Conservation (phyloP, 306 rosid species). For the Rubus parviflorus region DNA sequence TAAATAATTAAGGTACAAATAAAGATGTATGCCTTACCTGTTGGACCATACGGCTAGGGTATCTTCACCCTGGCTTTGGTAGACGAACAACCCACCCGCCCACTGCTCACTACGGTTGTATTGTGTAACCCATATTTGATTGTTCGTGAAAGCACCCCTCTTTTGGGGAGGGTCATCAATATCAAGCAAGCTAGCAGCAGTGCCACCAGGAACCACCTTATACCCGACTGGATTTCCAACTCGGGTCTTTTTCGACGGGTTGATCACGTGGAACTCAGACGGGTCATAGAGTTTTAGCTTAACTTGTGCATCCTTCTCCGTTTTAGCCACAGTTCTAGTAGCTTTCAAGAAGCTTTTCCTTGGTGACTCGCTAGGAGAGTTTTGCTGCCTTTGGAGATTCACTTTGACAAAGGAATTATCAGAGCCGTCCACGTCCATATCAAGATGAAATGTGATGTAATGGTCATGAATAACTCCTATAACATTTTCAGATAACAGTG, state of each 20-base stretch:
- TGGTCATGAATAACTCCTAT: constrained; percentile 91
- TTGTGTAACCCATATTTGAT: constrained; percentile 91
- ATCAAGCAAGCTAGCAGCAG: constrained; percentile 75
- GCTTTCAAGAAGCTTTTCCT: constrained; percentile 79
- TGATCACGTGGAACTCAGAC: constrained; percentile 70
- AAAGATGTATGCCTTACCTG: constrained; percentile 35
- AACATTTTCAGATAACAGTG: constrained; percentile 72
- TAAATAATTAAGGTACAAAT: not conserved
- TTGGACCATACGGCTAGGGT: constrained; percentile 79
- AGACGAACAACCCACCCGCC: constrained; percentile 80
- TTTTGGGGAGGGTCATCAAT: constrained; percentile 74
- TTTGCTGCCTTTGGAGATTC: constrained; percentile 46
- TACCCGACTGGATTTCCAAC: constrained; percentile 89
- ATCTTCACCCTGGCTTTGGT: constrained; percentile 77
- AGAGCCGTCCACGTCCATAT: constrained; percentile 82
- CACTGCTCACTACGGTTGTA: constrained; percentile 69
- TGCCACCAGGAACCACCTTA: constrained; percentile 73
- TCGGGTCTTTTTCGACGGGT: constrained; percentile 57
- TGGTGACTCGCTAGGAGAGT: constrained; percentile 57
- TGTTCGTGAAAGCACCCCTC: constrained; percentile 84
- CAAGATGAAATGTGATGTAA: constrained; percentile 65
- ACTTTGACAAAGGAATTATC: constrained; percentile 77
- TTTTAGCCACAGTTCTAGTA: constrained; percentile 63
- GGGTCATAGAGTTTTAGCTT: constrained; percentile 73
- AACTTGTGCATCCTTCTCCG: constrained; percentile 79